Conservation (phyloP, 2,329 filamentous ascomycete genomes). For the Hypoxylon sp. region DNA sequence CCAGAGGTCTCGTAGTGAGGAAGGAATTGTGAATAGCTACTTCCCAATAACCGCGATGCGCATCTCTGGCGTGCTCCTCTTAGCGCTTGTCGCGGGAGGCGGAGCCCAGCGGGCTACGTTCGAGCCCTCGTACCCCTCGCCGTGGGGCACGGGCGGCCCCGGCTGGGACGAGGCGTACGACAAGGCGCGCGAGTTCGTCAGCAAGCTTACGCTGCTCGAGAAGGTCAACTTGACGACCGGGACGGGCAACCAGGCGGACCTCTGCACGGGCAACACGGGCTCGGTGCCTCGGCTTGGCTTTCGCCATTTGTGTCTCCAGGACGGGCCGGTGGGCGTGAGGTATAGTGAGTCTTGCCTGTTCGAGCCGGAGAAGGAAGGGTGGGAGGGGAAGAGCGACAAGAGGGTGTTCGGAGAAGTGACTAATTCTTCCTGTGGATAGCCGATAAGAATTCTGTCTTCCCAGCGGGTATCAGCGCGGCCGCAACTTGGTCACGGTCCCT, state of each 20-base stretch:
- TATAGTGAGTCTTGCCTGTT: constrained; percentile 59
- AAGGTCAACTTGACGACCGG: constrained; percentile 84
- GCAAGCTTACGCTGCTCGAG: constrained; percentile 75
- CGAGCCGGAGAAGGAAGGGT: too few species aligned
- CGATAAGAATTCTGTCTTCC: constrained; percentile 77
- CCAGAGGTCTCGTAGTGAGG: not conserved
- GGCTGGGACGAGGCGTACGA: constrained; percentile 72
- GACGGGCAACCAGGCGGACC: constrained; percentile 64
- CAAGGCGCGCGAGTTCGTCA: constrained; percentile 75
- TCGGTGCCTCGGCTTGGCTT: constrained; percentile 68
- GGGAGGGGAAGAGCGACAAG: not conserved
- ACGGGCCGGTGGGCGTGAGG: constrained; percentile 77
- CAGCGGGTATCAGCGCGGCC: constrained; percentile 77
- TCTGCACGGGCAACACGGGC: constrained; percentile 55
- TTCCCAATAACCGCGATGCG: constrained; percentile 18
- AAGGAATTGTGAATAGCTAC: not conserved
- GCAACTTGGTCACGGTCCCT: constrained; percentile 78
- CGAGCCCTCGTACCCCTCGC: constrained; percentile 46
- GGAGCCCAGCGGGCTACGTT: constrained; percentile 31
- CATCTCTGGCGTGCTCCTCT: constrained; percentile 7
- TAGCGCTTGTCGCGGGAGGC: constrained; percentile 20
- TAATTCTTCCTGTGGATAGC: constrained; percentile 44
- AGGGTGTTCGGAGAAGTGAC: constrained; percentile 4
- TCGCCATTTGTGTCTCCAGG: constrained; percentile 74
- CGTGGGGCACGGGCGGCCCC: constrained; percentile 45